A percentile compares a stretch with the other conserved stretches of the same genome.
Evolutionary conservation across 305 asterid genomes (phyloP).

Genomic region (Solanum hybrid): DNA sequence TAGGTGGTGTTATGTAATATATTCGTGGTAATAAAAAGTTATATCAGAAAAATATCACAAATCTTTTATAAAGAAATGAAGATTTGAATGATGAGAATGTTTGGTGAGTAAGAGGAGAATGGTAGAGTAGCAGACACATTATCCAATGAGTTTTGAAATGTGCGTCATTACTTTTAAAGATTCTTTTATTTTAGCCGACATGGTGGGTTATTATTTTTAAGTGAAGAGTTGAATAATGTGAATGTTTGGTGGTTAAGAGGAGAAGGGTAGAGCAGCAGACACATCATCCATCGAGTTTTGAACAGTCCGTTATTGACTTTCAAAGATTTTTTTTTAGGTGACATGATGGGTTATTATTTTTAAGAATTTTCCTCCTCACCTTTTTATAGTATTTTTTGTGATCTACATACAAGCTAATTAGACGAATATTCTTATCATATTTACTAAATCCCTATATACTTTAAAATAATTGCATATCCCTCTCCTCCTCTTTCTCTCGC

Average conservation of each 20-base stretch:
- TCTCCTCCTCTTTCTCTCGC: neutral
- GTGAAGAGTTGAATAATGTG: neutral
- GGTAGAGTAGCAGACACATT: neutral
- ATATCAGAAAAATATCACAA: neutral
- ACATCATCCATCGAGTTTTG: too few relatives aligned
- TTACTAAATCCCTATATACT: too few relatives aligned
- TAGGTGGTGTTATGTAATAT: neutral
- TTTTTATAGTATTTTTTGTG: too few relatives aligned
- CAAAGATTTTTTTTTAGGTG: neutral
- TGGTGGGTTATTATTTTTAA: neutral
- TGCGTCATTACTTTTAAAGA: too few relatives aligned
- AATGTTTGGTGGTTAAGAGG: neutral
- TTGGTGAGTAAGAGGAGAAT: neutral
- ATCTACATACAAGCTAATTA: neutral
- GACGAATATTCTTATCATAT: neutral
- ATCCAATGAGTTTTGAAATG: neutral
- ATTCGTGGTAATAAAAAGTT: neutral
- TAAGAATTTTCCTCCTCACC: too few relatives aligned
- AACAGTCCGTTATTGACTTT: too few relatives aligned
- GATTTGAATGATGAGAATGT: neutral
- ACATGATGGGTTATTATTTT: neutral
- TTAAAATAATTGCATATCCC: neutral
- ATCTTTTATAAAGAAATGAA: neutral
- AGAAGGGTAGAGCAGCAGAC: too few relatives aligned
- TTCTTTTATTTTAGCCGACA: too few relatives aligned